Conservation (phyloP, 2,329 filamentous ascomycete genomes). For the Rhinocladiella similis region DNA sequence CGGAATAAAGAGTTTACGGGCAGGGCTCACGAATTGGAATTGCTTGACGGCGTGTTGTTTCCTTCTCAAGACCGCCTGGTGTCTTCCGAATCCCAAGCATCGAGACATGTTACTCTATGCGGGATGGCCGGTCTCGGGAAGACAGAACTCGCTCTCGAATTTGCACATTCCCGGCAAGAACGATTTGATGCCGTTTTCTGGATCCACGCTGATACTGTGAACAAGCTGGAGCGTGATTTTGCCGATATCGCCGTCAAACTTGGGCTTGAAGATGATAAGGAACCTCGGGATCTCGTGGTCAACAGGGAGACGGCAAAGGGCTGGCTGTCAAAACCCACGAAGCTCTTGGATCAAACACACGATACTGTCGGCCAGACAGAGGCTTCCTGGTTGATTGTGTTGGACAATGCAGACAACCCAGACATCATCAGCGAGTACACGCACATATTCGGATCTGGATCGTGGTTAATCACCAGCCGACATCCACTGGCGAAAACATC, state of each 20-base stretch:
- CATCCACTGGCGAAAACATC: conserved; percentile 27
- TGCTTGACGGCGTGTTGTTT: too few relatives aligned
- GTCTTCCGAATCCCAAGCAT: conserved; percentile 14
- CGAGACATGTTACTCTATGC: conserved; percentile 31
- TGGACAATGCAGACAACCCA: conserved; percentile 31
- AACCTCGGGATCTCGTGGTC: conserved; percentile 28
- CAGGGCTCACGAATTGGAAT: too few relatives aligned
- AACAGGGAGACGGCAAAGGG: conserved; percentile 30
- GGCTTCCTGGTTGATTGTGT: conserved; percentile 31
- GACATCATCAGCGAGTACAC: conserved; percentile 30
- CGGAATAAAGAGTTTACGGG: too few relatives aligned
- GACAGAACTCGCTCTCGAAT: conserved; percentile 35
- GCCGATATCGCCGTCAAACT: conserved; percentile 29
- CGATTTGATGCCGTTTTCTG: conserved; percentile 36
- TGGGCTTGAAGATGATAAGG: conserved; percentile 30
- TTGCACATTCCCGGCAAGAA: conserved; percentile 24
- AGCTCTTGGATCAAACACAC: background rate
- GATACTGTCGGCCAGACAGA: conserved; percentile 7
- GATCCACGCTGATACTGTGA: conserved; percentile 33
- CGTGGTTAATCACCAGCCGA: conserved; percentile 32
- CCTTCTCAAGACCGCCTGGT: background rate
- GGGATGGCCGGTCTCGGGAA: conserved; percentile 31
- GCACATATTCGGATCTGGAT: conserved; percentile 27
- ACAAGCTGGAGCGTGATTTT: conserved; percentile 31
- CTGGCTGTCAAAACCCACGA: conserved; percentile 29